Evolutionary conservation across 1,284 basidiomycete species (phyloP).

Genomic region (Austropuccinia psidii): DNA sequence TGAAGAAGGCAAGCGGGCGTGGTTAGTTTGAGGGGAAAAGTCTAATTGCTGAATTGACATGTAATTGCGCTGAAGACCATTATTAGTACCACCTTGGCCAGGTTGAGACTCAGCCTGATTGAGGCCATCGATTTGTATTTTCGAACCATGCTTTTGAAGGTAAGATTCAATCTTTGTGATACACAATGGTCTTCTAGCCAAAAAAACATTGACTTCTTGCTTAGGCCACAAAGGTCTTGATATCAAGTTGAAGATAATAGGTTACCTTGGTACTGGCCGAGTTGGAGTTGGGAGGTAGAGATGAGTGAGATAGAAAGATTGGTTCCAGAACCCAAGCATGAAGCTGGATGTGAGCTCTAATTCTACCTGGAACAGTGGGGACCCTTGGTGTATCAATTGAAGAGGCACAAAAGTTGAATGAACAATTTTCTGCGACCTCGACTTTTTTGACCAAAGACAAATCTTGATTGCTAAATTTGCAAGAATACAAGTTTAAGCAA

Average conservation of each 20-base stretch:
- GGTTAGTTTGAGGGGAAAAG: too few relatives aligned
- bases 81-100: not conserved
- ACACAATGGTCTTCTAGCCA: constrained; percentile 41
- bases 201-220: constrained; percentile 40
- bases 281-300: not conserved
- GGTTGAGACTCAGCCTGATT: constrained; percentile 37
- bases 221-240: constrained; percentile 42
- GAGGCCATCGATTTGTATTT: constrained; percentile 39
- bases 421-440: constrained; percentile 39
- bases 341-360: constrained; percentile 42
- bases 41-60: constrained; percentile 39
- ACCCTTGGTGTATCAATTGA: constrained; percentile 43
- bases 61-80: constrained; percentile 38
- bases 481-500: not conserved
- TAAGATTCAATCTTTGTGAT: constrained; percentile 43
- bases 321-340: constrained; percentile 44
- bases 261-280: constrained; percentile 32
- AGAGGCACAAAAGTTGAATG: constrained; percentile 43
- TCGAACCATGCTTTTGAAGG: constrained; percentile 41
- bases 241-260: constrained; percentile 42
- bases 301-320: not conserved
- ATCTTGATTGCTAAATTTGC: constrained; percentile 40
- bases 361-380: constrained; percentile 41
- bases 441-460: constrained; percentile 44
- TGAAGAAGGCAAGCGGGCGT: too few relatives aligned